Evolutionary conservation across 306 rosid species (phyloP), one percentile per base, ranked within the genome.

Genomic region (Quercus aquifolioides): DNA sequence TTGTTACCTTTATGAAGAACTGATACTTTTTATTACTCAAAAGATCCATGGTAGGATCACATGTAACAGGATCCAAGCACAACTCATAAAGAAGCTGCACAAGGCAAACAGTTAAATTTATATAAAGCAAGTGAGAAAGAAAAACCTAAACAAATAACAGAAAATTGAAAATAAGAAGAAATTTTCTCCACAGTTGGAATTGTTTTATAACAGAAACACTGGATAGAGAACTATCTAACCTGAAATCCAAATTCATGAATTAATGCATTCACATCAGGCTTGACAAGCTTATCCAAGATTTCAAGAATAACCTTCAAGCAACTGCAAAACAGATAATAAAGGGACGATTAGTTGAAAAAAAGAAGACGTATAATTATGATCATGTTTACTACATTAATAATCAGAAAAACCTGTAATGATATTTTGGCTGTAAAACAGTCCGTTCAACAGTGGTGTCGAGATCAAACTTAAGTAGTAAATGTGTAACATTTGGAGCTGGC

Each of bases 281-380:
- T 95, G 78, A 79, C 86, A 79, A 91, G 97, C 85, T 87, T 91
- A 83, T 95, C 99, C 90, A 95, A 78, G 74, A 92, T 87, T 79
- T 92, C 98, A 84, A 95, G 97, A 85, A 92, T 81, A 85, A 95
- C 91, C 90, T 92, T 95, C 92, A 95, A 85, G 91, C 99, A 95
- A 85, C 99, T 95, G 91, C 84, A 83, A 62, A 84, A 43, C 80
- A 79, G 68, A 78, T 71, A 75, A 78, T 62, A 63, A 76, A 80
- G 55, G 60, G 69, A 57, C 35, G 73, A 56, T 21, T 84, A 69
- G 65, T 73, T 31, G 79, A 74, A 74, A 57, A 51, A 76, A 71
- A 67, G 31, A 62, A 30, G 64, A 81, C 25, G 71, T 57, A 6
- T 14, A 54, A 74, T 38, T 54, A 38, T 14, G 43, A 68, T 55